Conservation (phyloP, 2,329 filamentous ascomycete genomes). For the Bipolaris bicolor region DNA sequence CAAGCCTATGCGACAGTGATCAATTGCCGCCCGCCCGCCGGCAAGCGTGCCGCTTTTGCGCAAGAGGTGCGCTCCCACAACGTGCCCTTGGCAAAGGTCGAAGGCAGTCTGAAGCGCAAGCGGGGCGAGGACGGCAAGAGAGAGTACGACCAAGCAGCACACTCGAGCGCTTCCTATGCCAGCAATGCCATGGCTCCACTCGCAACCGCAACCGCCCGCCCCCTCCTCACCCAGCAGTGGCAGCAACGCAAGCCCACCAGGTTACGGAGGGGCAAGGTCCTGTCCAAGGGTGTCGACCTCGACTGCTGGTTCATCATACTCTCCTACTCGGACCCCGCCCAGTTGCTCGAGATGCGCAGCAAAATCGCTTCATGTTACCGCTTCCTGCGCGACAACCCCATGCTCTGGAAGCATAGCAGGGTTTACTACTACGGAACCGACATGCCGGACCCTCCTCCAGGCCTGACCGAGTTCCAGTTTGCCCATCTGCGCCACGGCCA, state of each 20-base stretch:
- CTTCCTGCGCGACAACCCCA: slow-evolving; percentile 43
- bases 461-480: slow-evolving; percentile 50
- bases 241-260: slow-evolving; percentile 36
- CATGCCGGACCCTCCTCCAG: slow-evolving; percentile 44
- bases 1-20: slow-evolving; percentile 44
- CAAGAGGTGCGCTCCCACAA: slow-evolving; percentile 39
- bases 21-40: slow-evolving; percentile 42
- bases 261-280: slow-evolving; percentile 35
- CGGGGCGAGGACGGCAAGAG: slow-evolving; percentile 21
- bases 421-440: slow-evolving; percentile 41
- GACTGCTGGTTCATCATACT: slow-evolving; percentile 48
- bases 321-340: slow-evolving; percentile 43
- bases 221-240: slow-evolving; percentile 28
- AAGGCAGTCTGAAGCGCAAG: slow-evolving; percentile 38
- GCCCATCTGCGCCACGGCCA: slow-evolving; percentile 48
- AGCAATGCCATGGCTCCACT: slow-evolving; percentile 17
- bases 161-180: slow-evolving; percentile 1
- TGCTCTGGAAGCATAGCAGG: slow-evolving; percentile 48
- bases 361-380: slow-evolving; percentile 46
- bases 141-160: slow-evolving; percentile 10
- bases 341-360: slow-evolving; percentile 43
- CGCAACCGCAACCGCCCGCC: slow-evolving; percentile 13
- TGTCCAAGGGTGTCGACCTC: slow-evolving; percentile 38
- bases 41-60: slow-evolving; percentile 32
- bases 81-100: slow-evolving; percentile 38